Base-by-base conservation (phyloP, 1,139 yeast species). In the Pichia sorboxylosa region DNA sequence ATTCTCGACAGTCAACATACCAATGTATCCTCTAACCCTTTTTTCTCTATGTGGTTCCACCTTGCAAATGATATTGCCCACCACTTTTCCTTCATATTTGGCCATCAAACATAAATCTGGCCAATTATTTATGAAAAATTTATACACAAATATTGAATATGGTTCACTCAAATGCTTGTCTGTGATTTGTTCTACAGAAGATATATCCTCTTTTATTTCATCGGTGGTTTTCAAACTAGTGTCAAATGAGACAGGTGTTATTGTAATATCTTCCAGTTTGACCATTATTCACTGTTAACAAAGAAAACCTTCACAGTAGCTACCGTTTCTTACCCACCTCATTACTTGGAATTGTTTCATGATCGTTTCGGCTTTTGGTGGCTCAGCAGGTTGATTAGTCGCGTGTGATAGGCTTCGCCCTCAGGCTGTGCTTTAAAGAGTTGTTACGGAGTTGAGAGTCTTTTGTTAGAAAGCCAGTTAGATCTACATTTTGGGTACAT, bases 1-100 rank as follows among this genome's bases (percentile, higher is more conserved):
- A 26, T 75, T 71, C 36, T 77, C 76, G 18, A 90, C 93, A 0
- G 93, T 95, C 35, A 90, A 60, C 98, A 90, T 90, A 6, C 97
- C 98, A 28, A 90, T 87, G 49, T 90, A 90, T 0, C 98, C 98
- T 41, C 96, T 61, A 46, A 63, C 51, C 38, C 94, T 62, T 9
- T 68, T 76, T 22, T 69, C 67, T 36, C 90, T 63, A 55, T 90
- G 97, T 5, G 69, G 63, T 44, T 81, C 93, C n/a, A 76, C 69
- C 49, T 84, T 84, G 39, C 94, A 78, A 8, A 90, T 82, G 15
- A 87, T 76, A 27, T 81, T 83, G 4, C 97, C 98, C 13, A 87
- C 66, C 0, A 74, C 65, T 16, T 54, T 55, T 5, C 54, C 58
- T 3, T 48, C 46, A 32, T 57, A 60, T 27, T 53, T 55, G 5